These are phyloP conservation scores for Lolium rigidum DNA, from an alignment of 176 grass and related monocot species.

Conservation along the genomic window DNA sequence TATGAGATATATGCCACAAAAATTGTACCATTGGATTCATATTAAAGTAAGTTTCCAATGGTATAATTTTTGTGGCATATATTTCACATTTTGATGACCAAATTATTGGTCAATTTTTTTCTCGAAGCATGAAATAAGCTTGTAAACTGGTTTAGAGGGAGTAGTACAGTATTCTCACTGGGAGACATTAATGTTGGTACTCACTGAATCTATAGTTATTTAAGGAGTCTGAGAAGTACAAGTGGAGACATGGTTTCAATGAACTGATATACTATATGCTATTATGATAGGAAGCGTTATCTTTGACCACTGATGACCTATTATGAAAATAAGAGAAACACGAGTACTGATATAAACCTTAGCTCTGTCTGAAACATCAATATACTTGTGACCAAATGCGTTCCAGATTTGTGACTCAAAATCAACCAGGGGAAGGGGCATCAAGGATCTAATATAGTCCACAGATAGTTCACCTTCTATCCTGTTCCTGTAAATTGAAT, in stretches of 20 bases:
- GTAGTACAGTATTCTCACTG: background rate
- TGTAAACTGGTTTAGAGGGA: no score
- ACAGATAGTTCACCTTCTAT: conserved; percentile 57
- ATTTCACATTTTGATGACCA: no score
- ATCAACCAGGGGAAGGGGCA: conserved; percentile 41
- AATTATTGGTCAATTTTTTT: no score
- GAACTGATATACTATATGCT: conserved; percentile 7
- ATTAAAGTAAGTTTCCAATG: no score
- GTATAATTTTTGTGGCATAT: no score
- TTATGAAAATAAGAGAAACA: background rate
- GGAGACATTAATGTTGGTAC: background rate
- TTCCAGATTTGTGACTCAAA: conserved; percentile 68
- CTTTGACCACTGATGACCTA: background rate
- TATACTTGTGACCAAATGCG: conserved; percentile 36
- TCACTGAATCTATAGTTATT: background rate
- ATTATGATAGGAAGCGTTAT: background rate
- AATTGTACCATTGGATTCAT: no score
- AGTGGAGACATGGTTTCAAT: background rate
- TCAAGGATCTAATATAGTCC: conserved; percentile 45
- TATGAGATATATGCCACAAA: no score
- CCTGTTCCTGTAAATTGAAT: conserved; percentile 54
- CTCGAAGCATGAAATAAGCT: no score
- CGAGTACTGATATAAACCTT: conserved; percentile 47
- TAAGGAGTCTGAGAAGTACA: background rate
- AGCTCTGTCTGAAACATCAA: conserved; percentile 52